Conservation (phyloP, 2,329 filamentous ascomycete genomes). For the Colletotrichum sp. region DNA sequence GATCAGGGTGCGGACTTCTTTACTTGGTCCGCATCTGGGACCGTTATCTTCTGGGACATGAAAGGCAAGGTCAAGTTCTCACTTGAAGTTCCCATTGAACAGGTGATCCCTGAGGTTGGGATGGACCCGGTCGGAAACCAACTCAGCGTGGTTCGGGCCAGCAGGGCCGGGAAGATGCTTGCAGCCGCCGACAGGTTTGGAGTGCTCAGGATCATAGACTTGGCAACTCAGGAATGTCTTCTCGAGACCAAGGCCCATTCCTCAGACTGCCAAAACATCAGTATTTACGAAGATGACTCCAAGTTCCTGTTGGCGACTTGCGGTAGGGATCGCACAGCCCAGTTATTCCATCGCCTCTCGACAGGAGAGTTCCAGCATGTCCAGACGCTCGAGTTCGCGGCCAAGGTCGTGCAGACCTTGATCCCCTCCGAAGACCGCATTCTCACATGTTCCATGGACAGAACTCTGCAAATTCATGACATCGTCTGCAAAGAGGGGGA, state of each 20-base stretch:
- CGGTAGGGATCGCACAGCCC: constrained; percentile 88
- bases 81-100: constrained; percentile 73
- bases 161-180: constrained; percentile 67
- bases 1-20: constrained; percentile 74
- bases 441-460: constrained; percentile 87
- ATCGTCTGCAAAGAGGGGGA: constrained; percentile 72
- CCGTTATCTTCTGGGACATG: constrained; percentile 81
- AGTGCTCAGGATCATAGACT: constrained; percentile 75
- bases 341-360: constrained; percentile 74
- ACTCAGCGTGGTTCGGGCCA: constrained; percentile 63
- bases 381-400: constrained; percentile 92
- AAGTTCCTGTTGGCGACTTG: constrained; percentile 78
- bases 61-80: constrained; percentile 72
- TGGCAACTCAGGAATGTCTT: constrained; percentile 62
- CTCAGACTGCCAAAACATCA: constrained; percentile 83
- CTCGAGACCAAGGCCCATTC: constrained; percentile 86
- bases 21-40: constrained; percentile 86
- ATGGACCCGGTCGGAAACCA: constrained; percentile 59
- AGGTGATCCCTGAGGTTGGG: constrained; percentile 53
- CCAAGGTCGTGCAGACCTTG: constrained; percentile 77
- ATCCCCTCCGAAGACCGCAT: constrained; percentile 77
- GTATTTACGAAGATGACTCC: constrained; percentile 67
- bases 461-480: constrained; percentile 84
- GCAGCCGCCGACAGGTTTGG: constrained; percentile 88
- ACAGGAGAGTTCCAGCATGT: constrained; percentile 73